Percentiles rank a stretch among this genome's conserved stretches.
Conservation (phyloP, 176 grass and related monocot species). For the Oryza nivara region DNA sequence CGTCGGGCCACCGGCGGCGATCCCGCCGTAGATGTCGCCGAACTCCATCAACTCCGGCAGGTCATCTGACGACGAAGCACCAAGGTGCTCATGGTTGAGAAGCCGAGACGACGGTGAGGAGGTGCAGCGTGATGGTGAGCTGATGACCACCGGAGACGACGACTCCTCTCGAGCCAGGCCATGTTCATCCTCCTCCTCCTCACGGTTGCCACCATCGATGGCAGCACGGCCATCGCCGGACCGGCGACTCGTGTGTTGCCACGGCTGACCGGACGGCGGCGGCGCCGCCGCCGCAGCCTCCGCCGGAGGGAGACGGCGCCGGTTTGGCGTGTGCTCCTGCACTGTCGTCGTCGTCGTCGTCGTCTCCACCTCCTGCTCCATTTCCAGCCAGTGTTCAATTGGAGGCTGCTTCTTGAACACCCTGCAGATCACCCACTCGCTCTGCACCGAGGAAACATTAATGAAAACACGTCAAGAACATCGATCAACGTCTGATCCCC, state of each 20-base stretch:
- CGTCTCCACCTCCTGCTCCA: not conserved
- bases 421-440: slow-evolving; percentile 55
- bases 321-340: not conserved
- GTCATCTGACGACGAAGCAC: not conserved
- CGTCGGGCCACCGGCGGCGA: not conserved
- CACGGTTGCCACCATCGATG: no score
- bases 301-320: not conserved
- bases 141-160: not conserved
- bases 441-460: not conserved
- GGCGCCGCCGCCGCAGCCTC: not conserved
- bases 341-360: no score
- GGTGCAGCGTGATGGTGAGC: not conserved
- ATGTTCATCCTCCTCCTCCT: not conserved
- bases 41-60: slow-evolving; percentile 31
- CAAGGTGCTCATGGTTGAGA: not conserved
- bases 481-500: no score
- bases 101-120: slow-evolving; percentile 1
- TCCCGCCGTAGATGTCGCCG: not conserved
- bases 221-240: not conserved
- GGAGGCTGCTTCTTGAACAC: slow-evolving; percentile 36
- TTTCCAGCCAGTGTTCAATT: not conserved
- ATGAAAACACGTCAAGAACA: not conserved
- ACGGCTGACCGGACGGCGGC: not conserved
- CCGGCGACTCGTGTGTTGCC: not conserved
- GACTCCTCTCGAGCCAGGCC: not conserved